Evolutionary conservation across 2,329 filamentous ascomycete species (phyloP).

Genomic region (Calonectria leucothoes): DNA sequence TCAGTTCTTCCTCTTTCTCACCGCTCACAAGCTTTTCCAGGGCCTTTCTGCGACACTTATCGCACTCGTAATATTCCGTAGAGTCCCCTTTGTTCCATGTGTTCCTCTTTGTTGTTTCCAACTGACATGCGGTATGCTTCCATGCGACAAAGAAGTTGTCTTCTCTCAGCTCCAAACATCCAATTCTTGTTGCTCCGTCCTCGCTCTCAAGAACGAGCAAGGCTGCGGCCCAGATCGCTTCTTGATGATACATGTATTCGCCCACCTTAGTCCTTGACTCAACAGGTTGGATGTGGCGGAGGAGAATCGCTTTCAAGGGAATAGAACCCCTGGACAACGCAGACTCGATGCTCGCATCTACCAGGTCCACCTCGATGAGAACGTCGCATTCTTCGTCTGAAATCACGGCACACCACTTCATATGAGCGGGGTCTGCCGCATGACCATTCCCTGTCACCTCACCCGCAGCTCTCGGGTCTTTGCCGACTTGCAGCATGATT

Average conservation of each 20-base stretch:
- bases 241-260: background rate
- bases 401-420: conserved; percentile 9
- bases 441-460: background rate
- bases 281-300: conserved; percentile 3
- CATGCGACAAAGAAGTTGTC: conserved; percentile 18
- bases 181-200: conserved; percentile 9
- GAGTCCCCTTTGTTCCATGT: background rate
- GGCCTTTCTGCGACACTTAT: background rate
- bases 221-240: conserved; percentile 7
- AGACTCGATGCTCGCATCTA: conserved; percentile 3
- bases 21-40: background rate
- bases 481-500: background rate
- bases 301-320: conserved; percentile 9
- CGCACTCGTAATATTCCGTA: background rate
- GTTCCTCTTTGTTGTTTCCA: background rate
- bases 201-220: background rate
- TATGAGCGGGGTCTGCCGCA: background rate
- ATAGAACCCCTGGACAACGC: background rate
- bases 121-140: background rate
- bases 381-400: conserved; percentile 14
- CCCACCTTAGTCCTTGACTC: background rate
- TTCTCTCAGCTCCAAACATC: conserved; percentile 11
- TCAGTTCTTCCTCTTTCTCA: background rate
- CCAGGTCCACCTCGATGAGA: conserved; percentile 14
- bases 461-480: background rate